Percentiles rank a stretch among this genome's conserved stretches.
phyloP scores from a whole-genome alignment of 2,329 filamentous ascomycete genomes.

The Fusarium concolor region DNA sequence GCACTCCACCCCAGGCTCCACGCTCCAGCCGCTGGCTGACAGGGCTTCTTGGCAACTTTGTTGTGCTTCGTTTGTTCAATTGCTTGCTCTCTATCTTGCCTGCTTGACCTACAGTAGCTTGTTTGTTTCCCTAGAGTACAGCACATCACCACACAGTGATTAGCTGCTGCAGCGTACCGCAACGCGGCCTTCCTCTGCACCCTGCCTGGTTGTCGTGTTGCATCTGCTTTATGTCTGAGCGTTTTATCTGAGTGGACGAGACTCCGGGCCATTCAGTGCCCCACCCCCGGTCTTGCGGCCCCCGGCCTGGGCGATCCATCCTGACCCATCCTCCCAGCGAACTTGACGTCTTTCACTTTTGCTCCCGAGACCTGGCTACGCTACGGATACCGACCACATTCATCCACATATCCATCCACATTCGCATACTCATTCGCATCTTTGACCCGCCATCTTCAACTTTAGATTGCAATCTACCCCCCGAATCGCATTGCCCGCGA shows the following conservation, averaged over 20 bases:
- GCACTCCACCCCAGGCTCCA: slow-evolving; percentile 38
- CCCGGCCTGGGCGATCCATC: slow-evolving; percentile 45
- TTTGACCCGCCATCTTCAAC: slow-evolving; percentile 24
- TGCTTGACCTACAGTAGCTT: not conserved
- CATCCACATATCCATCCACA: slow-evolving; percentile 32
- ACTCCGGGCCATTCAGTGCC: slow-evolving; percentile 40
- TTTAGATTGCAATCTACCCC: slow-evolving; percentile 14
- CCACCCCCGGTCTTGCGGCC: slow-evolving; percentile 46
- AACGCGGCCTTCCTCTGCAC: slow-evolving; percentile 3
- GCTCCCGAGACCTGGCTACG: slow-evolving; percentile 43
- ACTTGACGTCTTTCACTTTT: slow-evolving; percentile 49
- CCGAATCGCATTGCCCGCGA: slow-evolving; percentile 20
- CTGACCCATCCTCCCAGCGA: slow-evolving; percentile 33
- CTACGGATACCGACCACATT: slow-evolving; percentile 32
- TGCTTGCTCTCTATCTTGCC: slow-evolving; percentile 10
- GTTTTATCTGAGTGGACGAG: slow-evolving; percentile 42
- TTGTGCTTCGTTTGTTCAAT: slow-evolving; percentile 6
- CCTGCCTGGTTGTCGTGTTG: slow-evolving; percentile 30
- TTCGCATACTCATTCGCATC: slow-evolving; percentile 36
- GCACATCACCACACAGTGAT: not conserved
- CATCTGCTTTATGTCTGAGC: slow-evolving; percentile 39
- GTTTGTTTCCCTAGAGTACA: not conserved
- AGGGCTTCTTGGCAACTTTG: slow-evolving; percentile 24
- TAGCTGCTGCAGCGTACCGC: slow-evolving; percentile 1
- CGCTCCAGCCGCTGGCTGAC: slow-evolving; percentile 38